Evolutionary conservation across 805 yeast species (phyloP).

Genomic region (Myxozyma udenii): DNA sequence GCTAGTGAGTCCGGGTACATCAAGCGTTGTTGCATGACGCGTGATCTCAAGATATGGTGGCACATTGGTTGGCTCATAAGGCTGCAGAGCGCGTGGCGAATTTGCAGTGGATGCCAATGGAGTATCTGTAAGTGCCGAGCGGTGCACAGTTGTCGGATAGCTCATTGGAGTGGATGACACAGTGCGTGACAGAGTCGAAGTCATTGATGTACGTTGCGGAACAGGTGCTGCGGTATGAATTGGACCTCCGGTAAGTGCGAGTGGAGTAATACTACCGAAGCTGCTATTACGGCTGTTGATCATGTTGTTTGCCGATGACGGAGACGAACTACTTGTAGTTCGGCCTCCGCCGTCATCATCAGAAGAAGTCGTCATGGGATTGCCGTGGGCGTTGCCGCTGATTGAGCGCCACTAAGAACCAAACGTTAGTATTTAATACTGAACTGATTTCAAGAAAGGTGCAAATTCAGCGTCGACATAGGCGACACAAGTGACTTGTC

Average conservation of each 20-base stretch:
- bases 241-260: slow-evolving; percentile 6
- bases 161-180: slow-evolving; percentile 15
- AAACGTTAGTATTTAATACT: too few relatives aligned
- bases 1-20: slow-evolving; percentile 87
- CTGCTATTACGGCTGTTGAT: background rate
- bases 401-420: too few relatives aligned
- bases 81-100: slow-evolving; percentile 20
- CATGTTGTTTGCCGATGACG: background rate
- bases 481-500: too few relatives aligned
- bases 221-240: background rate
- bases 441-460: too few relatives aligned
- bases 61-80: slow-evolving; percentile 4
- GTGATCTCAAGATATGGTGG: slow-evolving; percentile 26
- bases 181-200: slow-evolving; percentile 3
- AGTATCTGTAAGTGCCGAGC: slow-evolving; percentile 26
- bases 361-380: too few relatives aligned
- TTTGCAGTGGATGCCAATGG: slow-evolving; percentile 23
- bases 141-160: slow-evolving; percentile 14
- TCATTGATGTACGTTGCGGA: background rate
- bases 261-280: slow-evolving; percentile 12
- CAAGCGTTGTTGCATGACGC: slow-evolving; percentile 74
- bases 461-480: too few relatives aligned
- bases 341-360: background rate
- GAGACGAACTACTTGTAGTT: background rate
- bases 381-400: too few relatives aligned